Evolutionary conservation across 2,329 filamentous ascomycete species (phyloP).

Genomic region (Aspergillus jensenii): DNA sequence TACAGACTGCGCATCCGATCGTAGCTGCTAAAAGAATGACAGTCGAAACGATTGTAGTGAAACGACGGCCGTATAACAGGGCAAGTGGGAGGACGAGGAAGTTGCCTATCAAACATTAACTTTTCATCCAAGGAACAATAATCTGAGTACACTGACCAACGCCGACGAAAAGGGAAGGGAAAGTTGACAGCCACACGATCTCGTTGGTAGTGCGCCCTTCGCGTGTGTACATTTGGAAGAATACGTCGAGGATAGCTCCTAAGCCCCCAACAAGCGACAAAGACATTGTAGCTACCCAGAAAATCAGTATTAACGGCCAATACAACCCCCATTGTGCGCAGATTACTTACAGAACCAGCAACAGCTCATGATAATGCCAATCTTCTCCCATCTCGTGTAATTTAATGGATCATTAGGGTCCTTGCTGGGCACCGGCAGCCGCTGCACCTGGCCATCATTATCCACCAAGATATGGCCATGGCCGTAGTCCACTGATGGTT

Average conservation of each 20-base stretch:
- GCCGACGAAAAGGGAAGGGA: conserved; percentile 42
- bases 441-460: conserved; percentile 20
- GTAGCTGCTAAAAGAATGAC: conserved; percentile 33
- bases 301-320: neutral
- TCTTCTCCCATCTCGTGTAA: conserved; percentile 23
- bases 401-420: conserved; percentile 29
- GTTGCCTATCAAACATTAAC: conserved; percentile 19
- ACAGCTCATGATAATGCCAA: conserved; percentile 25
- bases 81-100: conserved; percentile 42
- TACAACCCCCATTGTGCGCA: too few species aligned
- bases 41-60: conserved; percentile 34
- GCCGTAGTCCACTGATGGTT: neutral
- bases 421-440: conserved; percentile 24
- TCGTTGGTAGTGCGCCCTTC: conserved; percentile 27
- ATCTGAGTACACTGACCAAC: conserved; percentile 27
- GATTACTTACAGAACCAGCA: conserved; percentile 27
- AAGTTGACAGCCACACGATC: conserved; percentile 37
- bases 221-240: conserved; percentile 32
- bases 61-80: conserved; percentile 40
- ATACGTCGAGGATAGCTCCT: conserved; percentile 35
- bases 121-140: neutral
- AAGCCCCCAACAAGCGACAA: conserved; percentile 26
- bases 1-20: conserved; percentile 34
- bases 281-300: conserved; percentile 23
- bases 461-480: conserved; percentile 16